Evolutionary conservation across 129 eudicot species (phyloP).

Genomic region (Flaveria sonorensis): DNA sequence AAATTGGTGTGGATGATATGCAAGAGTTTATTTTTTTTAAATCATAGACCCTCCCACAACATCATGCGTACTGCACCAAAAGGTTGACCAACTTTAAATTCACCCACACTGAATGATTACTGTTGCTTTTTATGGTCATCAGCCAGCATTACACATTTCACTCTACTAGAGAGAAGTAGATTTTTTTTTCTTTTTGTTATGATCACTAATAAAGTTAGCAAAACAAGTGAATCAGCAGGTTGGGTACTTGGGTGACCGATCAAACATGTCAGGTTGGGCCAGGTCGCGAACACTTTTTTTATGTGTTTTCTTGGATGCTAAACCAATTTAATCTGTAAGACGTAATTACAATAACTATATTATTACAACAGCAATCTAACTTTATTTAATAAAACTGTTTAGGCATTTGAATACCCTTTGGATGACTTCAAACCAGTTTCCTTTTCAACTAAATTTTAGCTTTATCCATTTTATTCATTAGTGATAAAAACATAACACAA

Average conservation of each 20-base stretch:
- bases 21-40: neutral
- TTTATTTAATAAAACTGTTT: neutral
- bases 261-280: neutral
- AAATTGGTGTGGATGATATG: neutral
- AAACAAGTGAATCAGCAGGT: neutral
- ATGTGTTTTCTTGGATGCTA: neutral
- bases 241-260: neutral
- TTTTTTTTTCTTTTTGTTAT: neutral
- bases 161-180: too few relatives aligned
- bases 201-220: neutral
- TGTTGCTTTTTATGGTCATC: too few relatives aligned
- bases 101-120: too few relatives aligned
- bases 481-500: neutral
- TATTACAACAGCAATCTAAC: neutral
- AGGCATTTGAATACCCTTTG: neutral
- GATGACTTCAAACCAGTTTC: neutral
- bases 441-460: neutral
- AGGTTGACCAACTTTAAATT: too few relatives aligned
- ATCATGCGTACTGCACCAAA: neutral
- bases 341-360: neutral
- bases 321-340: neutral
- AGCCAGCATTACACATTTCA: too few relatives aligned
- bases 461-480: neutral
- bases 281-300: neutral
- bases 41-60: neutral